Base-by-base conservation (phyloP, 108 stramenopile species). In the Skeletonema costatum region DNA sequence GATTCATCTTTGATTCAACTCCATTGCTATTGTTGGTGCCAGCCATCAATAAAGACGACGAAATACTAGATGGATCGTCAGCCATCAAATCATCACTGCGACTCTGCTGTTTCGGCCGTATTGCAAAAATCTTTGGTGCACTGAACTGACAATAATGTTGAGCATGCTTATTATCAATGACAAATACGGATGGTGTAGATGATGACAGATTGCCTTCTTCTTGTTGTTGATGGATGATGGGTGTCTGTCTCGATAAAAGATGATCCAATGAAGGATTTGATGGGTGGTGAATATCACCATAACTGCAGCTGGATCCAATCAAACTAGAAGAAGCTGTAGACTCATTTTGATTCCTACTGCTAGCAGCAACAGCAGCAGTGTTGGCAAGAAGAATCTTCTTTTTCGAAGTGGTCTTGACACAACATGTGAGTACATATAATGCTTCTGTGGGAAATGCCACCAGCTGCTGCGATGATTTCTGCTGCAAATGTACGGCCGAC, bases 371-470 rank as follows among this genome's bases (percentile, higher is more conserved):
- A 61, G 19, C 41, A n/a, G 14, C 21, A n/a, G 41, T 10, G 63
- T 44, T 48, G 72, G 32, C n/a, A 44, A 19, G 16, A 21, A 73
- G 25, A 35, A 30, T 17, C 5, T 32, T 48, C 44, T 31, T n/a
- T 2, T 38, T 14, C 3, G 46, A 68, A 33, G 62, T 21, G 53
- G 68, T 35, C 61, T 51, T 73, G 62, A 73, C 63, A 35, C 72
- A 73, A 50, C 72, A 73, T 9, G 72, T 62, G 31, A 73, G 72
- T 17, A 61, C 61, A 41, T 73, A 73, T 0, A 64, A 32, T 42
- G 60, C 46, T 46, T 73, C 72, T 46, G 72, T 73, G 16, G 72
- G 72, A 35, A 73, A 73, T 29, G 53, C 53, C 53, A 56, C 53
- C 53, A 56, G 9, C 25, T 56, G 53, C 53, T 25, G 21, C 53